Evolutionary conservation across 164 flowering plant genomes (phyloP).

Genomic region (Aristolochia contorta): DNA sequence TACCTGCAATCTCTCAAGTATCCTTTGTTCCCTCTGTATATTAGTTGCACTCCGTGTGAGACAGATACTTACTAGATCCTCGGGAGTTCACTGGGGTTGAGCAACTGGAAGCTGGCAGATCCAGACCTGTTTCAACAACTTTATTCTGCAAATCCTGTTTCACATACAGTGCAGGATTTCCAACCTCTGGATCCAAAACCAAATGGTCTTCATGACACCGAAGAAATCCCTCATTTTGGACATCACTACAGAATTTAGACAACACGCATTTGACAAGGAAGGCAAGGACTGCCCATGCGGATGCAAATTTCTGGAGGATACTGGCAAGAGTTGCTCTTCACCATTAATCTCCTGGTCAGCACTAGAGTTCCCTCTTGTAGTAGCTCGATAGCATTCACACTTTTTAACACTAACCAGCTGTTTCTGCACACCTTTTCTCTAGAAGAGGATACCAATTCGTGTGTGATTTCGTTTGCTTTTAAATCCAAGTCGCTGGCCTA

Average conservation of each 20-base stretch:
- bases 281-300: conserved; percentile 17
- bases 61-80: conserved; percentile 32
- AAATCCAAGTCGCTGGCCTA: conserved; percentile 66
- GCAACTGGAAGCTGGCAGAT: conserved; percentile 13
- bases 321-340: conserved; percentile 9
- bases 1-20: conserved; percentile 60
- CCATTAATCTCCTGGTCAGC: conserved; percentile 16
- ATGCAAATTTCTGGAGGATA: conserved; percentile 9
- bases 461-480: conserved; percentile 46
- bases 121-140: conserved; percentile 15
- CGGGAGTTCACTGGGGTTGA: conserved; percentile 19
- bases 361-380: conserved; percentile 48
- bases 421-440: conserved; percentile 56
- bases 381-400: conserved; percentile 47
- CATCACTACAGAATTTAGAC: conserved; percentile 11
- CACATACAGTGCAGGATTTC: conserved; percentile 10
- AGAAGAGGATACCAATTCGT: conserved; percentile 41
- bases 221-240: conserved; percentile 14
- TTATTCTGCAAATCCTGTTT: conserved; percentile 18
- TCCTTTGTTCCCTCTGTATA: conserved; percentile 47
- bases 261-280: conserved; percentile 1
- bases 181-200: conserved; percentile 15
- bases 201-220: conserved; percentile 11
- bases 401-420: conserved; percentile 51
- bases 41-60: conserved; percentile 25